Evolutionary conservation across 1,139 yeast species (phyloP).

Genomic region (Komagataea norvegica): DNA sequence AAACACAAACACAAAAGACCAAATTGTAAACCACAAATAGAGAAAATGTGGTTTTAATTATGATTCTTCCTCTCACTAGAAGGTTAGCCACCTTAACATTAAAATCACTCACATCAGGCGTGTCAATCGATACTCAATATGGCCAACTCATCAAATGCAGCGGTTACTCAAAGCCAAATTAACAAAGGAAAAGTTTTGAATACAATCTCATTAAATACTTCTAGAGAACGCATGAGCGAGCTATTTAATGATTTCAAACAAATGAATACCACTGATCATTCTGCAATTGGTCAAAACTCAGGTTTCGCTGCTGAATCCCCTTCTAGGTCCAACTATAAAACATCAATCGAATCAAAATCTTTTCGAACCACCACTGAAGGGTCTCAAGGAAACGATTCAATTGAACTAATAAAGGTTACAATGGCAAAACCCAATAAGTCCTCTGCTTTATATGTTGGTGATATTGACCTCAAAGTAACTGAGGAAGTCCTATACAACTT

Average conservation of each 20-base stretch:
- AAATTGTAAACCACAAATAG: no score
- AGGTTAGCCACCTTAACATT: no score
- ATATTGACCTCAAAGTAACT: slow-evolving; percentile 35
- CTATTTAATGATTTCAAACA: slow-evolving; percentile 25
- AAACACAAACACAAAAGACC: no score
- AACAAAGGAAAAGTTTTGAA: slow-evolving; percentile 15
- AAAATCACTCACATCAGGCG: no score
- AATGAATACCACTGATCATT: slow-evolving; percentile 10
- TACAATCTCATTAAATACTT: slow-evolving; percentile 21
- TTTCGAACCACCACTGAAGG: slow-evolving; percentile 2
- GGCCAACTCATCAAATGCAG: slow-evolving; percentile 1
- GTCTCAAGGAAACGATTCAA: slow-evolving; percentile 24
- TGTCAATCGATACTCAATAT: no score
- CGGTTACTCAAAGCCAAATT: no score
- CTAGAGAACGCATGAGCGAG: slow-evolving; percentile 25
- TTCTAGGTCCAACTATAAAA: no score
- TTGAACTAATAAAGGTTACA: slow-evolving; percentile 26
- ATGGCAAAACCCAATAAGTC: slow-evolving; percentile 14
- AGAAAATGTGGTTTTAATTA: no score
- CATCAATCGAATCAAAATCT: not conserved
- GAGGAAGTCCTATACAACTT: slow-evolving; percentile 34
- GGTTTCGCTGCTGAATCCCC: no score
- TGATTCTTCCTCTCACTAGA: no score
- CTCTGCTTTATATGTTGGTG: slow-evolving; percentile 46
- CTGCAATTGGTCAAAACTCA: slow-evolving; percentile 1